A percentile compares a stretch with the other conserved stretches of the same genome.
Evolutionary conservation across 1,139 yeast genomes (phyloP).

Genomic region (Suhomyces taliae): DNA sequence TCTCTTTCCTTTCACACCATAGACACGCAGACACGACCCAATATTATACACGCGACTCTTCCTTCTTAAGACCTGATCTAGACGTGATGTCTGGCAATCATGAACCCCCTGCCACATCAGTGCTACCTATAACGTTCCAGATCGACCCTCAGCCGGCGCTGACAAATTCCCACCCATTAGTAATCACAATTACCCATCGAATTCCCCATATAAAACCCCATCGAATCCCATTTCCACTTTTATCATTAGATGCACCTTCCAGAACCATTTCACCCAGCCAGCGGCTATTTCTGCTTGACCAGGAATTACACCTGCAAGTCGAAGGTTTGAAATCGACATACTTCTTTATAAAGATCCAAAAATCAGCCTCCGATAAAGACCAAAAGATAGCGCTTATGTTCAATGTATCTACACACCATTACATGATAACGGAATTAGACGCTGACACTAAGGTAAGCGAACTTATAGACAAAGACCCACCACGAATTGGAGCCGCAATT

Average conservation of each 20-base stretch:
- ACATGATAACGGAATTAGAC: constrained; percentile 19
- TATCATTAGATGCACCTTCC: not conserved
- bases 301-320: constrained; percentile 9
- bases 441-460: constrained; percentile 11
- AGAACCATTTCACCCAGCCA: constrained; percentile 3
- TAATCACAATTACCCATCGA: constrained; percentile 16
- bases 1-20: too few relatives aligned
- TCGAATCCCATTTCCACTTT: not conserved
- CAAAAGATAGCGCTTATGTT: constrained; percentile 21
- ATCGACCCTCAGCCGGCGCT: constrained; percentile 11
- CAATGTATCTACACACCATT: constrained; percentile 15
- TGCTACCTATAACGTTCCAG: constrained; percentile 18
- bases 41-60: not conserved
- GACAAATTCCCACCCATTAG: constrained; percentile 10
- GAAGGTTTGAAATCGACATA: constrained; percentile 10
- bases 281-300: constrained; percentile 12
- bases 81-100: not conserved
- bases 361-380: constrained; percentile 16
- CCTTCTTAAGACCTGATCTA: not conserved
- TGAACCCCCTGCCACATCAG: not conserved
- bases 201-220: constrained; percentile 1
- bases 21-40: not conserved
- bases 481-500: too few relatives aligned
- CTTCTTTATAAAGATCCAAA: constrained; percentile 18
- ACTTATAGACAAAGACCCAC: constrained; percentile 1